A percentile compares a stretch with the other conserved stretches of the same genome.
These are phyloP conservation scores for Cladorrhinum sp. DNA, from an alignment of 2,329 filamentous ascomycete genomes.

Conservation along the genomic window DNA sequence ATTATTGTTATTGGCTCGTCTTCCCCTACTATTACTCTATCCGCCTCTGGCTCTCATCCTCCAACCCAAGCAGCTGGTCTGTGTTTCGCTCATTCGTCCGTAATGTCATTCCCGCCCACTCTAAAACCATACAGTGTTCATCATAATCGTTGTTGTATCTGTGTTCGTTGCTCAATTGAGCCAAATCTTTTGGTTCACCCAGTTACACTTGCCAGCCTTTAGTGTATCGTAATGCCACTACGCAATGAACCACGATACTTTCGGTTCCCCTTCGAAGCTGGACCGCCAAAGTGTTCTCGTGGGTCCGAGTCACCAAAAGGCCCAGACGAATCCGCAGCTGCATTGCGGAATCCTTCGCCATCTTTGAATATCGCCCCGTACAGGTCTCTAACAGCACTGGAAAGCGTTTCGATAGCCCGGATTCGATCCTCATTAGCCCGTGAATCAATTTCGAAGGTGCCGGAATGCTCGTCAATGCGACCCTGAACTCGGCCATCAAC, in stretches of 20 bases:
- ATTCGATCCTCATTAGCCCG: constrained; percentile 71
- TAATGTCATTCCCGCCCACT: background rate
- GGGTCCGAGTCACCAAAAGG: constrained; percentile 10
- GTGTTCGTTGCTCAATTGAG: background rate
- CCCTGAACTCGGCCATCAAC: constrained; percentile 83
- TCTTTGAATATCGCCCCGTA: constrained; percentile 73
- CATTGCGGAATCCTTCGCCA: constrained; percentile 62
- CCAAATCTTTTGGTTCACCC: background rate
- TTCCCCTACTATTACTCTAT: background rate
- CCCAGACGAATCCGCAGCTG: constrained; percentile 35
- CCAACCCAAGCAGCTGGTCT: background rate
- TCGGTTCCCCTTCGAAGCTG: background rate
- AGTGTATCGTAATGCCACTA: constrained; percentile 4
- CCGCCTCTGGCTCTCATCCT: background rate
- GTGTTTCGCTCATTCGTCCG: background rate
- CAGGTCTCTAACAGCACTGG: constrained; percentile 63
- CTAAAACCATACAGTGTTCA: background rate
- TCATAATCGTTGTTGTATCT: background rate
- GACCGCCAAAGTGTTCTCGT: constrained; percentile 11
- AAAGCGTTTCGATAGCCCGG: constrained; percentile 70
- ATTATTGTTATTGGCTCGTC: background rate
- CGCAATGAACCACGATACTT: background rate
- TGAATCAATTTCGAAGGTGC: constrained; percentile 77
- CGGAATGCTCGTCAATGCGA: constrained; percentile 83
- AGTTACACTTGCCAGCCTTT: background rate